Evolutionary conservation across 2,329 filamentous ascomycete species (phyloP).

Genomic region (Neofusicoccum umdonicola): DNA sequence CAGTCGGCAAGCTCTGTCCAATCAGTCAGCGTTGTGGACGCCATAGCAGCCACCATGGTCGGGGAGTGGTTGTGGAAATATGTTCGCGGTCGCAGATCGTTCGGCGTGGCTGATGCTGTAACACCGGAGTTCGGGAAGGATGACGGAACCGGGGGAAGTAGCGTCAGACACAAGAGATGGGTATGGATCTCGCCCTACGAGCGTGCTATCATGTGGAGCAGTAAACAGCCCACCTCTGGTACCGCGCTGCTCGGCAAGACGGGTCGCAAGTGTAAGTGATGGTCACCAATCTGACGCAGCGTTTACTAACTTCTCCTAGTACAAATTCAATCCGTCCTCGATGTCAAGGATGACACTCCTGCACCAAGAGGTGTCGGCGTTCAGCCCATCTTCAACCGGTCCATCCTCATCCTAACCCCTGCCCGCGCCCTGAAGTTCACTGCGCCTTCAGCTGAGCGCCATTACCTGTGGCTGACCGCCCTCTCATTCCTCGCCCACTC

Average conservation of each 20-base stretch:
- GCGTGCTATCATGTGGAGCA: constrained; percentile 94
- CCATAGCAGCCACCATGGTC: constrained; percentile 97
- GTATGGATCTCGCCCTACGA: constrained; percentile 98
- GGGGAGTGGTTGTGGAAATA: constrained; percentile 98
- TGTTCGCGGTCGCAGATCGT: constrained; percentile 82
- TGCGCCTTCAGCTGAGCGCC: constrained; percentile 74
- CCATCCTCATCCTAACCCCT: constrained; percentile 91
- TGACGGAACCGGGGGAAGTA: constrained; percentile 48
- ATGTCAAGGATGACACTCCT: constrained; percentile 92
- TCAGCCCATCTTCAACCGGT: constrained; percentile 74
- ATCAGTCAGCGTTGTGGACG: constrained; percentile 82
- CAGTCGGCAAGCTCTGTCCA: constrained; percentile 56
- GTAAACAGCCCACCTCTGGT: constrained; percentile 88
- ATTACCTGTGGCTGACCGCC: constrained; percentile 92
- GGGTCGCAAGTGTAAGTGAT: constrained; percentile 81
- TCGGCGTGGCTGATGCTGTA: constrained; percentile 71
- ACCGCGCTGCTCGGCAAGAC: constrained; percentile 89
- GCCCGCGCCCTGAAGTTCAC: constrained; percentile 95
- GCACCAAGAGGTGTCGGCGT: constrained; percentile 66
- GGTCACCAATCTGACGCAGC: not conserved
- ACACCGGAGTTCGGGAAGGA: constrained; percentile 51
- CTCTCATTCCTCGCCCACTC: constrained; percentile 94
- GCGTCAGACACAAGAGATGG: constrained; percentile 87
- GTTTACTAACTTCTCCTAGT: constrained; percentile 57
- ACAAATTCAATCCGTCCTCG: constrained; percentile 90